These are phyloP conservation scores for Diaporthe destruens DNA, from an alignment of 2,329 filamentous ascomycete genomes.

Conservation along the genomic window DNA sequence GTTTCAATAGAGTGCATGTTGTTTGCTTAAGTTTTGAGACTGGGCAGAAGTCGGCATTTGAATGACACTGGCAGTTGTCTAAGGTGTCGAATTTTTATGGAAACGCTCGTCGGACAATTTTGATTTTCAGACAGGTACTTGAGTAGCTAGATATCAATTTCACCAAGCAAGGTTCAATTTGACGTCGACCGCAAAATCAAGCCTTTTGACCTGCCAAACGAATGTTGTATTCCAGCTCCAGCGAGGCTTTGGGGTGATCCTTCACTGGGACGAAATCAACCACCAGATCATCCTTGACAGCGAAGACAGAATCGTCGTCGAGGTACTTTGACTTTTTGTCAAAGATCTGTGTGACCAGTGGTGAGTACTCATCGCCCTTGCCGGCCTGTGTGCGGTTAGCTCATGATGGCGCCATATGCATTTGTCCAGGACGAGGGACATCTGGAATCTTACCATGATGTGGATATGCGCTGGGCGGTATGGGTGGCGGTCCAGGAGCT, in stretches of 20 bases:
- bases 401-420: neutral
- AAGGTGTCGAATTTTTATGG: neutral
- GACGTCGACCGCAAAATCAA: neutral
- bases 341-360: slow-evolving; percentile 74
- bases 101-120: slow-evolving; percentile 7
- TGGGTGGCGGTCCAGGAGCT: slow-evolving; percentile 66
- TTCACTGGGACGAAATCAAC: slow-evolving; percentile 53
- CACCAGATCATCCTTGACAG: slow-evolving; percentile 54
- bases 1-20: too few relatives aligned
- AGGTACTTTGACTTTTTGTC: slow-evolving; percentile 70
- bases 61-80: neutral
- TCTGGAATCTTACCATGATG: slow-evolving; percentile 63
- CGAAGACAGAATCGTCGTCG: slow-evolving; percentile 54
- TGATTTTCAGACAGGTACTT: neutral
- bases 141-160: neutral
- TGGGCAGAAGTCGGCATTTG: neutral
- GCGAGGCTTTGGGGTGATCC: slow-evolving; percentile 50
- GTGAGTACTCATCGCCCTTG: slow-evolving; percentile 45
- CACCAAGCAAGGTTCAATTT: neutral
- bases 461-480: slow-evolving; percentile 72
- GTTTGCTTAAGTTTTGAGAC: too few relatives aligned
- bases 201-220: slow-evolving; percentile 42
- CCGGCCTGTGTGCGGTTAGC: slow-evolving; percentile 38
- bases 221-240: slow-evolving; percentile 56
- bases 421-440: neutral